Evolutionary conservation across 805 yeast genomes (phyloP), one percentile per base, ranked within the genome.

Genomic region (Wickerhamiella sorbophila): DNA sequence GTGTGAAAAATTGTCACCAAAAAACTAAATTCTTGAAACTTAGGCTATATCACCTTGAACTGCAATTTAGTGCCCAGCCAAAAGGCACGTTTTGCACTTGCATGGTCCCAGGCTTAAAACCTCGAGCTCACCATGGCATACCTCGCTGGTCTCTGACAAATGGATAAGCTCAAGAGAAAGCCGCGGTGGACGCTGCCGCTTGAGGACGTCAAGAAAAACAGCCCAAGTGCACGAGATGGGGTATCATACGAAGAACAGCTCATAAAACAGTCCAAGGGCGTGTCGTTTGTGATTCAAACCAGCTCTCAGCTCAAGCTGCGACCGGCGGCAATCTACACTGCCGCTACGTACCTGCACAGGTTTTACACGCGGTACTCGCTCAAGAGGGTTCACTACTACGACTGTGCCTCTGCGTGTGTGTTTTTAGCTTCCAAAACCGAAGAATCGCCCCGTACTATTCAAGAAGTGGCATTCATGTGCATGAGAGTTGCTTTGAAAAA

Each of bases 361-460:
- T 73, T 71, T 52, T 74, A 71, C 51, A 65, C 69, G 66, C 56
- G 72, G 21, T 55, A 59, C 41, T 65, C 70, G 29, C 48, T 71
- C 39, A 55, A 57, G 32, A 53, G 59, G 34, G 59, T 59, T 46
- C 77, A 71, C 44, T 65, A 66, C 40, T 74, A 66, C 47, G 74
- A 74, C 44, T 59, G 67, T 5, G 76, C 68, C 0, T 74, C 72
- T 1, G 65, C 75, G 2, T 56, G 70, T 24, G 48, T 74, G 15
- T 73, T 73, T 48, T 55, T 73, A 20, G 76, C 76, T 3, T 63
- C 72, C 41, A 73, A 73, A 45, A 64, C 71, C 5, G 75, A 72
- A 41, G 79, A 73, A 43, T 63, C 72, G 24, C 62, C 67, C 27
- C 60, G 78, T 22, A 55, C 65, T 31, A 53, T 73, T 22, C 54